Evolutionary conservation across 2,329 filamentous ascomycete species (phyloP).

Genomic region (Trichothecium roseum): DNA sequence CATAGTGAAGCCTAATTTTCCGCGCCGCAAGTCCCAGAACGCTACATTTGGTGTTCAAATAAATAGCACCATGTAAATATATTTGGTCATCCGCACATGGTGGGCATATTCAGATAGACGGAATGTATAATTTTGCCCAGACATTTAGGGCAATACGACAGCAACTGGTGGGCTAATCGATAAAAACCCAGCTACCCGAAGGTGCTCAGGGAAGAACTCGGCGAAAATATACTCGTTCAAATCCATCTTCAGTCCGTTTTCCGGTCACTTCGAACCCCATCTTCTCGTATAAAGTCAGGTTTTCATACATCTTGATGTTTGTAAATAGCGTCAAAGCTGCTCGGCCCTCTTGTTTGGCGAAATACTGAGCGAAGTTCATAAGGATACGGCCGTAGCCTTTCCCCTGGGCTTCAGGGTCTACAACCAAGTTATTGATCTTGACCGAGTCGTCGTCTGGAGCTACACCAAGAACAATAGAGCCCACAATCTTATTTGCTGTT

Average conservation of each 20-base stretch:
- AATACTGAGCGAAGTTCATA: slow-evolving; percentile 18
- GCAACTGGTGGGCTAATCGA: neutral
- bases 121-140: neutral
- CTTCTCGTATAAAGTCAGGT: slow-evolving; percentile 14
- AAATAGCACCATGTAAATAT: too few species aligned
- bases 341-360: slow-evolving; percentile 12
- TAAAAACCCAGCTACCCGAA: neutral
- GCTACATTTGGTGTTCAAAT: too few species aligned
- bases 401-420: slow-evolving; percentile 18
- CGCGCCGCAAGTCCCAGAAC: too few species aligned
- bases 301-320: slow-evolving; percentile 24
- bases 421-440: slow-evolving; percentile 16
- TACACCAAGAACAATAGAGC: slow-evolving; percentile 16
- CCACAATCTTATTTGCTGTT: slow-evolving; percentile 8
- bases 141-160: neutral
- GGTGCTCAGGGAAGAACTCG: slow-evolving; percentile 10
- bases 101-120: too few species aligned
- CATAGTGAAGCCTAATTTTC: too few species aligned
- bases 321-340: slow-evolving; percentile 18
- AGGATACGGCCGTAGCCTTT: slow-evolving; percentile 19
- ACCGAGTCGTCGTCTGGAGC: slow-evolving; percentile 10
- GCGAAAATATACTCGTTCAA: slow-evolving; percentile 23
- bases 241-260: slow-evolving; percentile 18
- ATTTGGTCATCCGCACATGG: too few species aligned
- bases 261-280: slow-evolving; percentile 22